These are phyloP conservation scores for Phoma sp. DNA, from an alignment of 2,329 filamentous ascomycete genomes.

Conservation along the genomic window DNA sequence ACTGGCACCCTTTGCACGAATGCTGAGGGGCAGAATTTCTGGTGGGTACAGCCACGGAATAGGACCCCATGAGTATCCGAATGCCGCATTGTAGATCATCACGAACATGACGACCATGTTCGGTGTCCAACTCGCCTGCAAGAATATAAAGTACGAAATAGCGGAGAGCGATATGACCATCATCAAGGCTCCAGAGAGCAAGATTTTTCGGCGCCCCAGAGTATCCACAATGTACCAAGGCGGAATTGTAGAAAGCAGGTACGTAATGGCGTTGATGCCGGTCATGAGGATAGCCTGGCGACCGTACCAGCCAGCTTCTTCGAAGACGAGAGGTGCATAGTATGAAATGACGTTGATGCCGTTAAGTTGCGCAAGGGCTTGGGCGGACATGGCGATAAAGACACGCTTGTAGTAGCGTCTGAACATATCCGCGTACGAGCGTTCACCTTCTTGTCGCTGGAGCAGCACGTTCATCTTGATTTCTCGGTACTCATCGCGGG, in stretches of 20 bases:
- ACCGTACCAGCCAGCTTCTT: conserved; percentile 93
- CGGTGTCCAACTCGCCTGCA: conserved; percentile 79
- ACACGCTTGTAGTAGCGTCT: conserved; percentile 87
- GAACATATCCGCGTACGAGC: conserved; percentile 94
- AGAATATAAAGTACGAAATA: conserved; percentile 94
- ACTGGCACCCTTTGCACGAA: conserved; percentile 95
- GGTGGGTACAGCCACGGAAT: conserved; percentile 98
- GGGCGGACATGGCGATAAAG: conserved; percentile 98
- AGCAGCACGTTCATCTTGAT: conserved; percentile 98
- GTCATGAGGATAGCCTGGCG: conserved; percentile 95
- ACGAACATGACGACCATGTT: conserved; percentile 90
- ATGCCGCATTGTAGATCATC: conserved; percentile 98
- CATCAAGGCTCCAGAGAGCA: conserved; percentile 85
- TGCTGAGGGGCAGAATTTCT: conserved; percentile 97
- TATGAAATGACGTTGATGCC: conserved; percentile 99
- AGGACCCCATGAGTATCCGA: conserved; percentile 96
- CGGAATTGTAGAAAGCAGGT: conserved; percentile 88
- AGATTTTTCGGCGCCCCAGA: conserved; percentile 86
- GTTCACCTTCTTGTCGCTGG: conserved; percentile 91
- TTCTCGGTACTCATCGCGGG: conserved; percentile 93
- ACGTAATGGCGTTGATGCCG: conserved; percentile 91
- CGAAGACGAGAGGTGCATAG: conserved; percentile 95
- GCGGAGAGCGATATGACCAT: conserved; percentile 88
- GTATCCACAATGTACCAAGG: conserved; percentile 97
- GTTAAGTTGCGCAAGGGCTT: conserved; percentile 93